A percentile compares a stretch with the other conserved stretches of the same genome.
Evolutionary conservation across 768 basidiomycete species (phyloP).

Genomic region (Inosperma sp.): DNA sequence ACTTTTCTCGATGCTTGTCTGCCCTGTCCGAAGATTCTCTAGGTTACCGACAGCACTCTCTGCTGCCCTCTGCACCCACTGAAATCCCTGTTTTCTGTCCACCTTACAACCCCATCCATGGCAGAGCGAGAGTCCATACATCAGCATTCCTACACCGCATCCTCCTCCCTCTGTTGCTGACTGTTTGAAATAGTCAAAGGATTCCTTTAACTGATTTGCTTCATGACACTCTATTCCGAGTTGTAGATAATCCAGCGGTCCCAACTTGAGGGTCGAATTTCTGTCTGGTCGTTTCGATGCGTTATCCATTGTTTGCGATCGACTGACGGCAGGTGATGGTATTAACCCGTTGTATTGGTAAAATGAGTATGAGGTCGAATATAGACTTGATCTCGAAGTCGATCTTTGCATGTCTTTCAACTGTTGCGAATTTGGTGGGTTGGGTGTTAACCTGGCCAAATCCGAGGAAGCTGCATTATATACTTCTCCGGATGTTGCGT

Average conservation of each 20-base stretch:
- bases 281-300: too few relatives aligned
- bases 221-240: conserved; percentile 78
- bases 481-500: too few relatives aligned
- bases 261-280: too few relatives aligned
- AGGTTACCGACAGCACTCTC: conserved; percentile 75
- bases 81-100: conserved; percentile 75
- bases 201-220: conserved; percentile 62
- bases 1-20: conserved; percentile 40
- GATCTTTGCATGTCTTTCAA: too few relatives aligned
- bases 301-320: too few relatives aligned
- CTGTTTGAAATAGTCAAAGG: conserved; percentile 70
- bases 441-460: too few relatives aligned
- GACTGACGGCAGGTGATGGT: conserved; percentile 38
- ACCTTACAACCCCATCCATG: conserved; percentile 86
- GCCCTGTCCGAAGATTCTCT: conserved; percentile 54
- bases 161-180: conserved; percentile 72
- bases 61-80: conserved; percentile 79
- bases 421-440: too few relatives aligned
- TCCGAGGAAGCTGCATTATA: too few relatives aligned
- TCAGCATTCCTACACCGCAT: conserved; percentile 85
- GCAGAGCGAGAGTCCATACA: conserved; percentile 82
- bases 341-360: conserved; percentile 50
- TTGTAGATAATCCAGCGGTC: conserved; percentile 69
- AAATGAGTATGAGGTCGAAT: conserved; percentile 65
- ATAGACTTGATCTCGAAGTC: conserved; percentile 40